Conservation (phyloP, 306 rosid species). For the Prunus kanzakura region DNA sequence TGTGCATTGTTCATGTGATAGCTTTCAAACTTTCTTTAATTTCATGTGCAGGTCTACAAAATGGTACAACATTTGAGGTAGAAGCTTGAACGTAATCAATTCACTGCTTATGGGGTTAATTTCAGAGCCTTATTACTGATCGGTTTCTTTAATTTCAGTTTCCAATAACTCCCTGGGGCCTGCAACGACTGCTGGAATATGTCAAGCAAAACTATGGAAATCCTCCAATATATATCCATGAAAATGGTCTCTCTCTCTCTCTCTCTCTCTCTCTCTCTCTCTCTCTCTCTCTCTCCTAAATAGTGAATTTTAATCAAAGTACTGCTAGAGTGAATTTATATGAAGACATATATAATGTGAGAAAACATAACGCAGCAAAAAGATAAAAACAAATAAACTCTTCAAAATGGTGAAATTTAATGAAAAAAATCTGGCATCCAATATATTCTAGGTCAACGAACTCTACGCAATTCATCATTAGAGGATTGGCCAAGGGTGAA, state of each 20-base stretch:
- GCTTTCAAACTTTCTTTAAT: not conserved
- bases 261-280: too few relatives aligned
- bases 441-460: constrained; percentile 39
- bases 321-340: too few relatives aligned
- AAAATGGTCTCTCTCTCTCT: constrained; percentile 41
- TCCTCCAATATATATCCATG: constrained; percentile 47
- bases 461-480: constrained; percentile 46
- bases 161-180: constrained; percentile 26
- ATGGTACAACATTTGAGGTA: constrained; percentile 26
- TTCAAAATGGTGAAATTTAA: too few relatives aligned
- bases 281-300: not conserved
- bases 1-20: too few relatives aligned
- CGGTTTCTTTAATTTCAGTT: constrained; percentile 22
- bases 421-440: too few relatives aligned
- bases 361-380: too few relatives aligned
- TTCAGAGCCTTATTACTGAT: not conserved
- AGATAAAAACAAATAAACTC: too few relatives aligned
- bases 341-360: too few relatives aligned
- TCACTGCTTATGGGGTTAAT: not conserved
- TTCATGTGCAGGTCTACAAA: not conserved
- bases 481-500: constrained; percentile 55
- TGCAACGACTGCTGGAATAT: constrained; percentile 28
- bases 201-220: constrained; percentile 41
- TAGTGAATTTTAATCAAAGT: too few relatives aligned
- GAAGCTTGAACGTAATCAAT: constrained; percentile 6